phyloP scores from a whole-genome alignment of 768 basidiomycete species.

The Trichaptum fuscoviolaceum region DNA sequence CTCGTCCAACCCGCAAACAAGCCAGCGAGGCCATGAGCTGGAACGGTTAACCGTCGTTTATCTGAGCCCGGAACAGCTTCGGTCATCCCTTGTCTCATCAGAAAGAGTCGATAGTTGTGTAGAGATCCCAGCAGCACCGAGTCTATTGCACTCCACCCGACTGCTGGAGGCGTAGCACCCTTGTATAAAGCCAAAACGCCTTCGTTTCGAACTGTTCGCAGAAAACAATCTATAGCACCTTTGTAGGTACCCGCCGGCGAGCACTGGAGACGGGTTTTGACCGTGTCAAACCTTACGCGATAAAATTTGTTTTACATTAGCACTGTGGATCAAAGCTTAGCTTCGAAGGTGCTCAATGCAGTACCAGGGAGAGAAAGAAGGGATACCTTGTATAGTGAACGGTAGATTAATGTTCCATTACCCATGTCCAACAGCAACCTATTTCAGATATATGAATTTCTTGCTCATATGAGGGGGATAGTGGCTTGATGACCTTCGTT shows the following conservation, averaged over 20 bases:
- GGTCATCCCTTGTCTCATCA: slow-evolving; percentile 46
- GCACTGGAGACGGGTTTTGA: slow-evolving; percentile 71
- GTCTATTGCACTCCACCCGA: slow-evolving; percentile 72
- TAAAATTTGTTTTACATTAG: neutral
- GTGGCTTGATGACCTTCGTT: slow-evolving; percentile 36
- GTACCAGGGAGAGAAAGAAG: neutral
- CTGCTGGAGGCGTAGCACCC: slow-evolving; percentile 65
- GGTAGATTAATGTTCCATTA: slow-evolving; percentile 19
- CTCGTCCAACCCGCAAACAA: slow-evolving; percentile 67
- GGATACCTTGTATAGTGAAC: neutral
- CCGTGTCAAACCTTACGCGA: slow-evolving; percentile 54
- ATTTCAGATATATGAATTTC: neutral
- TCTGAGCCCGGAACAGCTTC: slow-evolving; percentile 41
- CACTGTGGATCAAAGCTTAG: neutral
- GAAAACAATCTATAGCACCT: slow-evolving; percentile 55
- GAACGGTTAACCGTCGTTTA: slow-evolving; percentile 48
- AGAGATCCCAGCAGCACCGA: slow-evolving; percentile 64
- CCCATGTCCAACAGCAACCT: slow-evolving; percentile 73
- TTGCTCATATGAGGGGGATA: slow-evolving; percentile 7
- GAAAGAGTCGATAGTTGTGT: slow-evolving; percentile 66
- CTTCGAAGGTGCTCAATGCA: neutral
- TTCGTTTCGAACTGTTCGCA: slow-evolving; percentile 55
- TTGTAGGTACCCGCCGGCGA: slow-evolving; percentile 58
- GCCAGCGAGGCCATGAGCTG: slow-evolving; percentile 63
- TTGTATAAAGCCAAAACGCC: slow-evolving; percentile 67